These are phyloP conservation scores for Ceratocystis huliohia DNA, from an alignment of 2,329 filamentous ascomycete genomes.

Conservation along the genomic window DNA sequence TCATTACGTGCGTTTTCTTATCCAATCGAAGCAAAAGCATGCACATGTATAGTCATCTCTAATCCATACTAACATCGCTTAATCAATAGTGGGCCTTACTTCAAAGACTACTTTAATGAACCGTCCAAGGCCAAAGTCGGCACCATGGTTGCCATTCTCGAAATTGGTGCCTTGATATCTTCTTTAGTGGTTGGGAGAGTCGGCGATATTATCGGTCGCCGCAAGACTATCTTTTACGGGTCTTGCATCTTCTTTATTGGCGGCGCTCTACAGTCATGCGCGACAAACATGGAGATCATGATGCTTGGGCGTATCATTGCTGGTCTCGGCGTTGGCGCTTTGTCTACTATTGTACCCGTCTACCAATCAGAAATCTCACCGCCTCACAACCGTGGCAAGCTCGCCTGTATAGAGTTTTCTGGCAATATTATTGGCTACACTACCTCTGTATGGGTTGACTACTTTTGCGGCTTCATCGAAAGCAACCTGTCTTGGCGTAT, in stretches of 20 bases:
- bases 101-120: conserved; percentile 84
- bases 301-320: conserved; percentile 68
- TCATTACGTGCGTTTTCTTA: conserved; percentile 44
- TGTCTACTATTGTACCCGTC: conserved; percentile 84
- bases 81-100: conserved; percentile 60
- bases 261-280: conserved; percentile 71
- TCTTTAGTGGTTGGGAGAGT: conserved; percentile 77
- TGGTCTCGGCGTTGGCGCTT: conserved; percentile 73
- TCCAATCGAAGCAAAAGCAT: neutral
- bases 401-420: conserved; percentile 96
- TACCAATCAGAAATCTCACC: conserved; percentile 95
- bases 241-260: conserved; percentile 78
- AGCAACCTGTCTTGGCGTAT: conserved; percentile 80
- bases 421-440: conserved; percentile 95
- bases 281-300: conserved; percentile 83
- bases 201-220: conserved; percentile 80
- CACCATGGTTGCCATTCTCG: conserved; percentile 95
- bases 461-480: conserved; percentile 84
- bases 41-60: neutral
- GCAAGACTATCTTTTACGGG: conserved; percentile 84
- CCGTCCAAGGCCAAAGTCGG: conserved; percentile 78
- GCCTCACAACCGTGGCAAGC: conserved; percentile 85
- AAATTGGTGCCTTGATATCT: conserved; percentile 82
- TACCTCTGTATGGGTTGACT: conserved; percentile 96
- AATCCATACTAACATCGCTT: neutral